Base-by-base conservation (phyloP, 106 monocot species). In the Triglochin maritima region DNA sequence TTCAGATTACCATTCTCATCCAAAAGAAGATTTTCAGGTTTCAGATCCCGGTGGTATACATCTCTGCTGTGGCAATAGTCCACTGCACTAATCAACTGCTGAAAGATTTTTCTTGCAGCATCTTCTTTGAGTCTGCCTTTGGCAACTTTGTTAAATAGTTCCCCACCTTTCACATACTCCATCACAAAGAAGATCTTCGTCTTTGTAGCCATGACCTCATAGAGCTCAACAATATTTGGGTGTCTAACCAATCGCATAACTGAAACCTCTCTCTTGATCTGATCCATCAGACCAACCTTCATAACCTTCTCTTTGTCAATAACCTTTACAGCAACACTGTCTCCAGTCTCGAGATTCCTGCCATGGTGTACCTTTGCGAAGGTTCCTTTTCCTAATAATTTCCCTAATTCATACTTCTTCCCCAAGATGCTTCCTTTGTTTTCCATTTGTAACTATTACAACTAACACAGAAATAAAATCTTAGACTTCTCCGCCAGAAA, bases 301-400 rank as follows among this genome's bases (percentile, higher is more conserved):
- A 78, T 54, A 6, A 81, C 83, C 58, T 70, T 81, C 42, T 83
- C 83, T 49, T 87, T 87, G 76, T 83, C 81, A 4, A 83, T 83
- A 45, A 76, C 72, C 63, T 87, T 87, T 45, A 87, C 79, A 17
- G 87, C 87, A 65, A 87, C 87, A 67, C 72, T 83, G 45, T 87
- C 75, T 17, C 61, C 59, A 10, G 68, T 72, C 50, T 74, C 71
- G 3, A 78, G 49, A 58, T 83, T 78, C 56, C 76, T 72, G 29
- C 78, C 87, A 68, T 76, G 73, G 42, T 87, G 74, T 14, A 87
- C 87, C 62, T 87, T 87, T 46, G 83, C 87, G 61, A 87, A 87
- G 4, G 75, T 81, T 68, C 87, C 87, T 71, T 87, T 74, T 12
- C 87, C 87, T 45, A 87, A 68, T 60, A 87, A 70, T 66, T 70